Base-by-base conservation (phyloP, 192 early-diverging fungal species). In the Backusella circina region DNA sequence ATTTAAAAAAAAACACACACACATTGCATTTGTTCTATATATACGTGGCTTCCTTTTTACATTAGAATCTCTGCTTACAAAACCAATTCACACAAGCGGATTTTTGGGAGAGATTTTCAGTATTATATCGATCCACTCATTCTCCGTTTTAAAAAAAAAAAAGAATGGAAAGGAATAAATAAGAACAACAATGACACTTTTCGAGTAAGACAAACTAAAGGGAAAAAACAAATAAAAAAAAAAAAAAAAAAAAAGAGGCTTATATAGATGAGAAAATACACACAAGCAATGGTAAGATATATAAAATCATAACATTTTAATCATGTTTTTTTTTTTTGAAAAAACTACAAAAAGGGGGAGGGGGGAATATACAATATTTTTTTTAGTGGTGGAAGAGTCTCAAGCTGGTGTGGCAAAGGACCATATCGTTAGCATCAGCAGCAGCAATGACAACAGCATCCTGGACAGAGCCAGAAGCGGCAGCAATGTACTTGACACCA, bases 351-450 rank as follows among this genome's bases (percentile, higher is more conserved):
- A 67, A 33, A 75, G 26, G 28, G n/a, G 38, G 65, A 65, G 47
- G 47, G 28, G 35, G 26, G 6, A 26, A 44, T 44, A 21, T 41
- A 57, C 51, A 39, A 70, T 38, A 16, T 75, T 9, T 37, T 37
- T 37, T 41, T 86, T 89, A 99, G 84, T 99, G 97, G 84, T 98
- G 96, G 94, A 99, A 99, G 65, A 99, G 90, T 71, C 97, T 88
- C 75, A 93, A 89, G 73, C 88, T 88, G 70, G 98, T 99, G 84
- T 97, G 96, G 28, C 87, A 91, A 75, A 96, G 67, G 5, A 89
- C 92, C 86, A 99, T 95, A 76, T 88, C 82, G 84, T 94, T 89
- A 28, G 88, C 85, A 72, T 99, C 92, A 54, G 95, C 94, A 28
- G 90, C 83, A 28, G 89, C 86, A 70, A 99, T 91, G 41, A 98